Evolutionary conservation across 345 rosid genomes (phyloP), one percentile per base, ranked within the genome.

Genomic region (Camelina hispida): DNA sequence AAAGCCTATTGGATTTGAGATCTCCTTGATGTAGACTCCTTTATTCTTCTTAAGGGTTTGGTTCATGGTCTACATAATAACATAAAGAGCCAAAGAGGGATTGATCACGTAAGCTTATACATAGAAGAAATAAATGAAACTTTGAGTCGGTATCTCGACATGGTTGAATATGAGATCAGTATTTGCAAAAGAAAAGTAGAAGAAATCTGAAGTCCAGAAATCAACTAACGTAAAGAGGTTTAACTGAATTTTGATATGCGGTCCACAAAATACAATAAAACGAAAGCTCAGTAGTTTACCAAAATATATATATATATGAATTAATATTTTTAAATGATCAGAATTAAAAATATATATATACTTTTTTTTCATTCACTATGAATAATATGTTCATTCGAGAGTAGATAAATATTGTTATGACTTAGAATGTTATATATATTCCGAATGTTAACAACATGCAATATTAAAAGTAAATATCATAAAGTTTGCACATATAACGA

Each of bases 21-120:
- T 89, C 95, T 85, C 71, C 43, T 25, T 51, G 90, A 89, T 72
- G 66, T 68, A 46, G 90, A 84, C 87, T 43, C 28, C 20, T 57
- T 57, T 76, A 53, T 57, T 44, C 20, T 68, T 72, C 74, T 46
- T 23, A 66, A 62, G 22, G 74, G 52, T 48, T 47, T 30, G 20
- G 72, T 64, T 67, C 40, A 30, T 72, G 53, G 72, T 67, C 35
- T 55, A 53, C 37, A 7, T 34, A 28, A 8, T 34, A 34, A 34
- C 37, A 38, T 61, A 20, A 53, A 61, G 28, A 42, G 18, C 30
- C 54, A 20, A 53, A 61, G 28, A 42, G 18, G 7, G 17, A 15
- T 20, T 22, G 56, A 47, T 61, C 61, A 61, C 61, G 35, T 67
- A 28, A 67, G 53, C 56, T 20, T 10, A 38, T 10, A 38, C 64